Evolutionary conservation across 202 grass and related monocot genomes (phyloP), one percentile per base, ranked within the genome.

Genomic region (Saccharum hybrid): DNA sequence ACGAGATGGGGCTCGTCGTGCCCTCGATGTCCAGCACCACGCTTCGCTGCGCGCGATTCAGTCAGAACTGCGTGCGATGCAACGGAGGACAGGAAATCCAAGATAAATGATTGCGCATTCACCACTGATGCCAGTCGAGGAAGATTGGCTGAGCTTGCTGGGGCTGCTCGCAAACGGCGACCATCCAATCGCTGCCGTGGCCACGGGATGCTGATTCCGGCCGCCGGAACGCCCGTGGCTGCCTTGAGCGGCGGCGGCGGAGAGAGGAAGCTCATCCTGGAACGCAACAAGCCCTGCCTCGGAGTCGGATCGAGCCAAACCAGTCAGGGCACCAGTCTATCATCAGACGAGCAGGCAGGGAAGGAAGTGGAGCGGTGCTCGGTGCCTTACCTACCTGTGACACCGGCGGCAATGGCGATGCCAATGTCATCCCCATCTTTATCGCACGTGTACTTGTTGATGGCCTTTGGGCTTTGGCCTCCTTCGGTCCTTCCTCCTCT

Each of bases 11-110:
- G 37, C 87, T 94, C 57, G 95, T 93, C 28, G 92, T 91, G 60
- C 92, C 95, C 81, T 94, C 95, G 66, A 98, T 98, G 82, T 98
- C 95, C 82, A 98, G 64, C 60, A 98, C 90, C 38, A 94, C 88
- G 60, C 90, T 91, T 81, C 45, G 81, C 90, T 97, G 88, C 83
- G 79, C 2, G 21, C 11, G 46, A 48, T 46, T 15, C 46, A 22
- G 13, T 28, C 59, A 62, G 10, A 28, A n/a, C n/a, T n/a, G n/a
- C n/a, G n/a, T n/a, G 18, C 22, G 57, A 57, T 59, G 19, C 19
- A 21, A 57, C 54, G 7, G 54, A 0, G 54, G 54, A 57, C 18
- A 57, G 18, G 15, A 57, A 26, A 56, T 56, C 21, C 19, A 61
- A 1, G 59, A 61, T 26, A 11, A n/a, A n/a, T n/a, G n/a, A n/a